Base-by-base conservation (phyloP, 1,139 yeast genomes). In the Yamadazyma kanchanaburiensis region DNA sequence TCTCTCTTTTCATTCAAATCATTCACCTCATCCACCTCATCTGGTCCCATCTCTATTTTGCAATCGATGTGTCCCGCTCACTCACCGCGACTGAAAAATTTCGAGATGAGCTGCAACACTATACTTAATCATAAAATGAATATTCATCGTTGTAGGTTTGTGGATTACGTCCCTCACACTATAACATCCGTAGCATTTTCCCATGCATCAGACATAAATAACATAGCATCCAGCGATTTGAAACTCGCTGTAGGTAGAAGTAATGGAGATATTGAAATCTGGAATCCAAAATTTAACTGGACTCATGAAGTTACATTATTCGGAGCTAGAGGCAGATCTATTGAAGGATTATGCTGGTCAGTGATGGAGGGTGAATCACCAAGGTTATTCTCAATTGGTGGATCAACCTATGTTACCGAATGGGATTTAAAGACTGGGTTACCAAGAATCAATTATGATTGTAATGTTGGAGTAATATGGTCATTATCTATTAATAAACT, bases 391-490 rank as follows among this genome's bases (percentile, higher is more conserved):
- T 82, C 95, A 24, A 86, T 89, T 42, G 98, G 97, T 31, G 97
- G 96, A 7, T 86, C 96, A 1, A 85, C 96, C 5, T 73, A 73
- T 33, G 67, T 94, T 30, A 88, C 96, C 3, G 98, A 94, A 56
- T 94, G 98, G 98, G 85, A 89, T 50, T 60, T 89, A 33, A 46
- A 63, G 5, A 79, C 86, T 0, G 87, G 94, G 6, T 60, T 73
- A 35, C 95, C 96, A 2, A 53, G 75, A 33, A 68, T 69, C 30
- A 85, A 88, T 53, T 80, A 80, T 49, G 96, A 89, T 53, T 86
- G 96, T 61, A 88, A 89, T 53, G 86, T 95, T 1, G 97, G 97
- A 21, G 80, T 87, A 12, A 83, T 88, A 36, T 94, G 98, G 98
- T 84, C 95, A 8, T 62, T 89, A 31, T 80, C 85, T 6, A 75